Evolutionary conservation across 2,329 filamentous ascomycete species (phyloP), one percentile per base, ranked within the genome.

Genomic region (Corynespora cassiicola): DNA sequence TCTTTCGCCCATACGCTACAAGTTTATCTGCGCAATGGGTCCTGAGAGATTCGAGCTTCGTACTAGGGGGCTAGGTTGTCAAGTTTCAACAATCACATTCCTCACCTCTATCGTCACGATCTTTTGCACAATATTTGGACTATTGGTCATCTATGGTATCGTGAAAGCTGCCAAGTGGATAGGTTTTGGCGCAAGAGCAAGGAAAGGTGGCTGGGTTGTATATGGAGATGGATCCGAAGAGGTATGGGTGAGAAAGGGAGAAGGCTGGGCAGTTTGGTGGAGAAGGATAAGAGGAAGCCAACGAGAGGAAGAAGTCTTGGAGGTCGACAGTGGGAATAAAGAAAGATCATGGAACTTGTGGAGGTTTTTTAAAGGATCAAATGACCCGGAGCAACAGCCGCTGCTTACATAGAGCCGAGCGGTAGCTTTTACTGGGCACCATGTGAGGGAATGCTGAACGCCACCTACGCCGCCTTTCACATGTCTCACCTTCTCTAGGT

Each of bases 21-120:
- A 63, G 31, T 54, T 49, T 28, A 62, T 65, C 25, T 66, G 68
- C 36, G 71, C 65, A 7, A 46, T 68, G 6, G 53, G 53, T 2
- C 54, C 66, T 2, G 73, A 75, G 52, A 65, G 72, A 32, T 76
- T 70, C 40, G 73, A 76, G 43, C 58, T 76, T 6, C 65, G 73
- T 3, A 75, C 73, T 7, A 54, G 57, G 12, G 61, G 70, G 5
- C 51, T 75, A 1, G 73, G 73, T 14, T 76, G 73, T 44, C 65
- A 69, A 34, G 73, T 73, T 31, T 75, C 72, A 0, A 75, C 73
- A 6, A 71, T 70, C 6, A 75, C 72, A 0, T 65, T 75, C 17
- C 53, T 76, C 21, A 71, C 70, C 23, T 61, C 71, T 4, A 49
- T 75, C 12, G 61, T 72, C 6, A 72, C 73, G 2, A 65, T 75